Evolutionary conservation across 2,329 filamentous ascomycete species (phyloP).

Genomic region (Fusarium poae): DNA sequence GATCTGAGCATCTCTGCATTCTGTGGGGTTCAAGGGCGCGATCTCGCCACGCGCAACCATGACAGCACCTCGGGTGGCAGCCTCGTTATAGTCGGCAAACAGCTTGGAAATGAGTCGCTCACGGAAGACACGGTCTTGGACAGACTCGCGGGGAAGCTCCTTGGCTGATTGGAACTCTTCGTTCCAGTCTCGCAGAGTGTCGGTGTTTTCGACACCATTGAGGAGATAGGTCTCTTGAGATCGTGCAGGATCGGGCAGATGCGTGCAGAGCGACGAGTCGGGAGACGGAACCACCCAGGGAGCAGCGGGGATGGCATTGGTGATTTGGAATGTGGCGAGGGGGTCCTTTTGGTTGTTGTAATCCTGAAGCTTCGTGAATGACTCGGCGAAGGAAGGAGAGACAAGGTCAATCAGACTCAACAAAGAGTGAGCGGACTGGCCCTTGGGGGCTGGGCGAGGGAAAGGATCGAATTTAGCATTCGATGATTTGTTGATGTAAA

Average conservation of each 20-base stretch:
- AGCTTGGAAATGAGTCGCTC: slow-evolving; percentile 95
- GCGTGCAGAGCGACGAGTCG: slow-evolving; percentile 73
- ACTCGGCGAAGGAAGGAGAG: slow-evolving; percentile 83
- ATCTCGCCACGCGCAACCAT: slow-evolving; percentile 94
- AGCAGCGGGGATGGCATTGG: slow-evolving; percentile 90
- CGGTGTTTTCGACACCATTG: slow-evolving; percentile 90
- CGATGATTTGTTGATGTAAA: slow-evolving; percentile 96
- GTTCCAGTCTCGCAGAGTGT: slow-evolving; percentile 97
- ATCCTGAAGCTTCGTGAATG: slow-evolving; percentile 84
- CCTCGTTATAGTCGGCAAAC: slow-evolving; percentile 97
- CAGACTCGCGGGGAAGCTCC: slow-evolving; percentile 91
- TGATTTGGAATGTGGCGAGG: slow-evolving; percentile 92
- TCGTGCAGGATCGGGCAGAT: slow-evolving; percentile 86
- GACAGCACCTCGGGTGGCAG: slow-evolving; percentile 90
- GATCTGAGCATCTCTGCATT: slow-evolving; percentile 92
- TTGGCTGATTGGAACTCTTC: slow-evolving; percentile 98
- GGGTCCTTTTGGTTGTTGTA: slow-evolving; percentile 88
- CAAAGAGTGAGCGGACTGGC: slow-evolving; percentile 84
- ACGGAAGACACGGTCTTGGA: slow-evolving; percentile 95
- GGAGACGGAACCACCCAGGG: slow-evolving; percentile 88
- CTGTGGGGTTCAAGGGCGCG: slow-evolving; percentile 92
- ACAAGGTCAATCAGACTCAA: slow-evolving; percentile 82
- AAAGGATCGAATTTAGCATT: slow-evolving; percentile 95
- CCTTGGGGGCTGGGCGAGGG: slow-evolving; percentile 83
- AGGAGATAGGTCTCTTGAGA: slow-evolving; percentile 94